phyloP scores from a whole-genome alignment of 2,329 filamentous ascomycete genomes.

The Stagonosporopsis rhizophila region DNA sequence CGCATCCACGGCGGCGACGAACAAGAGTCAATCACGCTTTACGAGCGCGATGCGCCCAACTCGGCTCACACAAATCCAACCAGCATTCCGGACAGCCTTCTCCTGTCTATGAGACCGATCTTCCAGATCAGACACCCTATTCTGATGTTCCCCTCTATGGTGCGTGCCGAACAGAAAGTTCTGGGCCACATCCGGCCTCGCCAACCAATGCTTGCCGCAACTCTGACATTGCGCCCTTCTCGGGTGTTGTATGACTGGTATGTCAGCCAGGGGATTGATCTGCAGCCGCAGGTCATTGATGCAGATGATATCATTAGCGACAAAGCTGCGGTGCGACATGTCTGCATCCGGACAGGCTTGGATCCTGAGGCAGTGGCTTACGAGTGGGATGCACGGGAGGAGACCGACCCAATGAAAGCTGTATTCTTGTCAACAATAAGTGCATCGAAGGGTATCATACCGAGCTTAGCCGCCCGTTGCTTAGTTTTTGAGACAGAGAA shows the following conservation, averaged over 20 bases:
- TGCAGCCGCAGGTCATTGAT: conserved; percentile 20
- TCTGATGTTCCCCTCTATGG: conserved; percentile 25
- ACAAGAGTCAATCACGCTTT: conserved; percentile 3
- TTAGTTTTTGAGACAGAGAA: conserved; percentile 16
- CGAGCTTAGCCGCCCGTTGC: not conserved
- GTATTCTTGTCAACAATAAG: not conserved
- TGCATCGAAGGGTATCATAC: not conserved
- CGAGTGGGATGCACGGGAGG: conserved; percentile 19
- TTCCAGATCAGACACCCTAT: conserved; percentile 28
- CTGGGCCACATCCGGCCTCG: not conserved
- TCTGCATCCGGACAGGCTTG: conserved; percentile 19
- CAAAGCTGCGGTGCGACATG: conserved; percentile 12
- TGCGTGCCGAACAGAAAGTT: conserved; percentile 15
- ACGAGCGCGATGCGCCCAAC: conserved; percentile 7
- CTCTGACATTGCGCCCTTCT: conserved; percentile 3
- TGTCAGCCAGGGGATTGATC: not conserved
- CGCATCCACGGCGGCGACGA: conserved; percentile 8
- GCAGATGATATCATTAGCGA: conserved; percentile 27
- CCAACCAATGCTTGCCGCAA: not conserved
- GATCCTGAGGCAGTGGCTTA: conserved; percentile 22
- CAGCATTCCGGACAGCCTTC: conserved; percentile 21
- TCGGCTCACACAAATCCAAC: conserved; percentile 22
- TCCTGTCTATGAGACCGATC: conserved; percentile 23
- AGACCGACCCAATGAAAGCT: conserved; percentile 7
- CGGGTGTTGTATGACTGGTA: conserved; percentile 26